Evolutionary conservation across 257 asterid genomes (phyloP).

Genomic region (Solanum habrochaites): DNA sequence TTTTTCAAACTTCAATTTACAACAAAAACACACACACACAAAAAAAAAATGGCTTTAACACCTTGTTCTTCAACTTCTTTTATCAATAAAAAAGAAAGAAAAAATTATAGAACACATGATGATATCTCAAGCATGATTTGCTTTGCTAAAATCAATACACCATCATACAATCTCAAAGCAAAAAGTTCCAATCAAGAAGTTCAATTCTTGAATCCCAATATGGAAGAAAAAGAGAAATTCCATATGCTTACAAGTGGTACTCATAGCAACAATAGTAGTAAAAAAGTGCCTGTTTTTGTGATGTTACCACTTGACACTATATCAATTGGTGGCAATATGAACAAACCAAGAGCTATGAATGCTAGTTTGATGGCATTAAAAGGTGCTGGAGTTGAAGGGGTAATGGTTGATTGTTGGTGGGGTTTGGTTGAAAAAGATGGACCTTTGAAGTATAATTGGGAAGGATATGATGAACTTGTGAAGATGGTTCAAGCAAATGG

Average conservation of each 20-base stretch:
- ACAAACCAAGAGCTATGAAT: constrained; percentile 62
- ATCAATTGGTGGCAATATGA: constrained; percentile 44
- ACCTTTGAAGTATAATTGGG: constrained; percentile 79
- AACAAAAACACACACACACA: not conserved
- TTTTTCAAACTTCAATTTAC: not conserved
- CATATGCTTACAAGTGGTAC: constrained; percentile 22
- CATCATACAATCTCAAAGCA: constrained; percentile 27
- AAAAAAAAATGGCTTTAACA: constrained; percentile 50
- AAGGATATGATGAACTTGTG: constrained; percentile 75
- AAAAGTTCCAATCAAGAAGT: constrained; percentile 31
- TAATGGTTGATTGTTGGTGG: constrained; percentile 98
- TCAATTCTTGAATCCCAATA: constrained; percentile 7
- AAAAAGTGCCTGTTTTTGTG: constrained; percentile 74
- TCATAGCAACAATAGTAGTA: constrained; percentile 13
- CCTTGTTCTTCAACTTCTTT: constrained; percentile 64
- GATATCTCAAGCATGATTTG: constrained; percentile 39
- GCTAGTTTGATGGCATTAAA: constrained; percentile 90
- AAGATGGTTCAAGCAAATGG: constrained; percentile 62
- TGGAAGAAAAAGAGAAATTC: constrained; percentile 37
- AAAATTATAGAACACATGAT: constrained; percentile 27
- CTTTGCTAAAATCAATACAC: constrained; percentile 42
- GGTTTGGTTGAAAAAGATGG: constrained; percentile 91
- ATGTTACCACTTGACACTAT: constrained; percentile 91
- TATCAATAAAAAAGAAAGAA: constrained; percentile 36
- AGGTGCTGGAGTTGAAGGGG: constrained; percentile 83